Evolutionary conservation across 148 eudicot species (phyloP).

Genomic region (Hydrangea macrophylla): DNA sequence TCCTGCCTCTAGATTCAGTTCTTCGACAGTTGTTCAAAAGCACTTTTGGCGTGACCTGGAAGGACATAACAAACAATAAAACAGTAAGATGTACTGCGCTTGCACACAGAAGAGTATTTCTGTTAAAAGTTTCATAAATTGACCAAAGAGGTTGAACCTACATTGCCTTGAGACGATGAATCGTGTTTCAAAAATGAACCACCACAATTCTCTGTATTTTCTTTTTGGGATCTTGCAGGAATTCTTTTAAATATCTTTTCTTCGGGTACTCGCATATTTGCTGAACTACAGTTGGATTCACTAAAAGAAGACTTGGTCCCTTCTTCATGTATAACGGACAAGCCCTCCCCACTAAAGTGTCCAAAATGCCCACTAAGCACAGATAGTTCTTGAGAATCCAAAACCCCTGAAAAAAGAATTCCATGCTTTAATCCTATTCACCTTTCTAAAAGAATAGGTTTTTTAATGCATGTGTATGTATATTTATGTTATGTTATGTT

Average conservation of each 20-base stretch:
- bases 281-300: slow-evolving; percentile 20
- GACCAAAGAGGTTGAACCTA: slow-evolving; percentile 23
- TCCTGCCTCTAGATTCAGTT: slow-evolving; percentile 32
- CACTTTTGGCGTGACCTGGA: slow-evolving; percentile 40
- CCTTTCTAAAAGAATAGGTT: neutral
- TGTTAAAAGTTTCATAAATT: slow-evolving; percentile 14
- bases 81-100: neutral
- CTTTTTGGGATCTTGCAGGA: slow-evolving; percentile 16
- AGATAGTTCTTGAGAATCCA: slow-evolving; percentile 69
- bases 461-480: neutral
- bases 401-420: slow-evolving; percentile 56
- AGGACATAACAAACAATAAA: slow-evolving; percentile 14
- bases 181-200: slow-evolving; percentile 21
- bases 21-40: slow-evolving; percentile 25
- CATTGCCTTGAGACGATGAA: slow-evolving; percentile 16
- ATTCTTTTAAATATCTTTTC: slow-evolving; percentile 27
- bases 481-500: no score
- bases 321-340: slow-evolving; percentile 46
- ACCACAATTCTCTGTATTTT: slow-evolving; percentile 19
- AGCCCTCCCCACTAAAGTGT: slow-evolving; percentile 31
- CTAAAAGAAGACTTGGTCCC: slow-evolving; percentile 19
- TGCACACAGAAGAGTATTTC: neutral
- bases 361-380: slow-evolving; percentile 52
- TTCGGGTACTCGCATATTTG: slow-evolving; percentile 22
- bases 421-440: slow-evolving; percentile 3